phyloP scores from a whole-genome alignment of 768 basidiomycete species.

The Leccinum sublutescens region DNA sequence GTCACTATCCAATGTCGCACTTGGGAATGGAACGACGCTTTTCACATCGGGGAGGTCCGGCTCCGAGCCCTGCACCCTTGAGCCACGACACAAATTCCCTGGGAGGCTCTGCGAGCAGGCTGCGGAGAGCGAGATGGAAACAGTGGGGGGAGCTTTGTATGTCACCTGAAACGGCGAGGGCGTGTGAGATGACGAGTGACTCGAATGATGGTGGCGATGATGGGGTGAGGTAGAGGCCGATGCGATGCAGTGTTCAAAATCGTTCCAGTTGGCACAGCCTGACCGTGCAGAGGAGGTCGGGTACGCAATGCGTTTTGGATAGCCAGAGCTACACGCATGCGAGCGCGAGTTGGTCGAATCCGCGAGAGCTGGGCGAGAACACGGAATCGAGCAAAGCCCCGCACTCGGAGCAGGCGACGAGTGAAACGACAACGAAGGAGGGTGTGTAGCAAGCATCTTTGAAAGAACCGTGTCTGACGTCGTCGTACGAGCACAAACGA shows the following conservation, averaged over 20 bases:
- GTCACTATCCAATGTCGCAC: slow-evolving; percentile 23
- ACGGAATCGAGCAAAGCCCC: not conserved
- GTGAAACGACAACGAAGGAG: slow-evolving; percentile 5
- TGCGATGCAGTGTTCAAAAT: slow-evolving; percentile 1
- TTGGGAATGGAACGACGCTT: slow-evolving; percentile 40
- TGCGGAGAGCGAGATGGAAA: slow-evolving; percentile 39
- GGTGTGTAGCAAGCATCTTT: slow-evolving; percentile 20
- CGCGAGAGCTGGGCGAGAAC: slow-evolving; percentile 20
- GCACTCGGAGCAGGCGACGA: not conserved
- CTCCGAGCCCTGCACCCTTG: slow-evolving; percentile 10
- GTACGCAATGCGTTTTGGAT: slow-evolving; percentile 12
- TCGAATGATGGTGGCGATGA: slow-evolving; percentile 8
- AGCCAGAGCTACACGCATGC: slow-evolving; percentile 1
- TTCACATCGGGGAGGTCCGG: slow-evolving; percentile 29
- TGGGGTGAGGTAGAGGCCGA: not conserved
- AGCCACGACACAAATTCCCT: not conserved
- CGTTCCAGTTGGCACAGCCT: slow-evolving; percentile 9
- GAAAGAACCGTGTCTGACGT: not conserved
- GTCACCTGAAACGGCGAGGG: slow-evolving; percentile 22
- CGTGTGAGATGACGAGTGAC: not conserved
- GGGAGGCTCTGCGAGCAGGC: slow-evolving; percentile 25
- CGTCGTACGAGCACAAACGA: slow-evolving; percentile 12
- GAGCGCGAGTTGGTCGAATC: slow-evolving; percentile 28
- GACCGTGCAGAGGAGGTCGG: slow-evolving; percentile 21
- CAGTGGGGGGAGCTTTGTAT: slow-evolving; percentile 38